Base-by-base conservation (phyloP, 139 green algal species). In the Chlorella vulgaris region DNA sequence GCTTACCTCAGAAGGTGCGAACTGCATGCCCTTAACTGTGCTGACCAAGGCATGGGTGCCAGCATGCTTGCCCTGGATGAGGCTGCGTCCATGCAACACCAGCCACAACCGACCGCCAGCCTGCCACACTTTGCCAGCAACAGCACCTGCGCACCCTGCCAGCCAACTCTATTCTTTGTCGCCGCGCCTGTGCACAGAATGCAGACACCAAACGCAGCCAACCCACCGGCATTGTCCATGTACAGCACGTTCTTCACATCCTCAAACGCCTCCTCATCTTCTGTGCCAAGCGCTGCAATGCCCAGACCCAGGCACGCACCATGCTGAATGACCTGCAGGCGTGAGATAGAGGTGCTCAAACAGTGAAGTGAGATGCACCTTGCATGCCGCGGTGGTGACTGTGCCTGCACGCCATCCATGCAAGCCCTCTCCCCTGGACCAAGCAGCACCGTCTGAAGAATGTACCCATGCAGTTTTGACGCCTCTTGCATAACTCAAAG, bases 251-350 rank as follows among this genome's bases (percentile, higher is more conserved):
- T 93, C 84, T 99, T 99, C 18, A 99, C 42, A 80, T 99, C 95
- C 87, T 99, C 96, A 88, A 95, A 96, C 28, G 94, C 84, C 88
- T 96, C 95, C 61, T 94, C 89, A 63, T 97, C 89, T 7, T 87
- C 83, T 0, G 93, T 95, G 63, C 97, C 97, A 65, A 99, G 87
- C 2, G 87, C 86, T 3, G 97, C 94, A 21, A 99, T 90, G 36
- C 96, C 97, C 38, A 99, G 91, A 4, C 97, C 97, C 78, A 99
- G 89, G 85, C 94, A 99, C 8, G 95, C 97, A 28, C 97, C 97
- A 81, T 99, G 97, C 89, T 99, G 97, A 5, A 94, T 93, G 19
- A 95, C 86, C 85, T 89, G 85, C 81, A 85, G 4, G 47, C 15
- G 47, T 55, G 47, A 8, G 55, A n/a, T 28, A n/a, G 55, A 8